Conservation (phyloP, 179 eudicot genomes). For the Vitellaria paradoxa region DNA sequence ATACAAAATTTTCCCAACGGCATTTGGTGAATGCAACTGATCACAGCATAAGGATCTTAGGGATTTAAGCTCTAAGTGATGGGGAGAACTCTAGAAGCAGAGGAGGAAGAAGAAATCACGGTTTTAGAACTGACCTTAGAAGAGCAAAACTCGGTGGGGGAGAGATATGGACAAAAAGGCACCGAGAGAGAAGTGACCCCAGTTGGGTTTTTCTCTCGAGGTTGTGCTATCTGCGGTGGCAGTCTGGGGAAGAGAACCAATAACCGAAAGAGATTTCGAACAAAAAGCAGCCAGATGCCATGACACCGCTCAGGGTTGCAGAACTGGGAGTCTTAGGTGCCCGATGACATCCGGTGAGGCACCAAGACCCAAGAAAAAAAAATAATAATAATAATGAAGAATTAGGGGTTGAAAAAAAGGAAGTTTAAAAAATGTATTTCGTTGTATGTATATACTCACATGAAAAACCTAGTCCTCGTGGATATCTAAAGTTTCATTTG, state of each 20-base stretch:
- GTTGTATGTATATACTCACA: too few species aligned
- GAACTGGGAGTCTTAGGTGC: constrained; percentile 14
- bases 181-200: background rate
- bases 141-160: background rate
- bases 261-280: background rate
- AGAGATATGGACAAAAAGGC: background rate
- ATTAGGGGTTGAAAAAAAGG: too few species aligned
- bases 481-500: too few species aligned
- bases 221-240: constrained; percentile 4
- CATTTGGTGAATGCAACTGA: constrained; percentile 9
- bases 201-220: background rate
- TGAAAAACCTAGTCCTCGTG: too few species aligned
- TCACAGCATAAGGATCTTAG: background rate
- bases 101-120: background rate
- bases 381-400: too few species aligned
- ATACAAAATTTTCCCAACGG: background rate
- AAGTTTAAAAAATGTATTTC: too few species aligned
- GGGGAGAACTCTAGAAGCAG: background rate
- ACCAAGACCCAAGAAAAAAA: too few species aligned
- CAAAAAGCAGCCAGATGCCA: background rate
- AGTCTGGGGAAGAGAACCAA: background rate
- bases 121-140: constrained; percentile 11
- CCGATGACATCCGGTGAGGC: constrained; percentile 8
- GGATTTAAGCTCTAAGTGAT: background rate
- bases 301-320: constrained; percentile 9